phyloP scores from a whole-genome alignment of 2,329 filamentous ascomycete species.

The Podosphaera fusca region DNA sequence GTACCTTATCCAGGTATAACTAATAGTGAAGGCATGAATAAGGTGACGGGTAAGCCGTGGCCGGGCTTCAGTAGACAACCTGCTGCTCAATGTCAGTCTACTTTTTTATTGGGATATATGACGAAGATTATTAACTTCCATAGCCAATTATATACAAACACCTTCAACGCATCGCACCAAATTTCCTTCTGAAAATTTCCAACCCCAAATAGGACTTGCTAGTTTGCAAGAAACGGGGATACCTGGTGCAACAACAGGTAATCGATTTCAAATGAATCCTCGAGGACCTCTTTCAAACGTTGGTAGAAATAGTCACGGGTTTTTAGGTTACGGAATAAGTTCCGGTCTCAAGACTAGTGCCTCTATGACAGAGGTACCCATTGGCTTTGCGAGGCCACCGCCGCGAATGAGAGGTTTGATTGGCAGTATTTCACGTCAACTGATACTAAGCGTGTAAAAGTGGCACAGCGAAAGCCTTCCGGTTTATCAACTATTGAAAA shows the following conservation, averaged over 20 bases:
- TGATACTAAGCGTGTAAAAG: slow-evolving; percentile 3
- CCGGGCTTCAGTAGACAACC: slow-evolving; percentile 9
- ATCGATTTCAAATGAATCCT: slow-evolving; percentile 7
- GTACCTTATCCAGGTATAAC: slow-evolving; percentile 3
- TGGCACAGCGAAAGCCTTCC: slow-evolving; percentile 9
- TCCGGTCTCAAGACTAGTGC: slow-evolving; percentile 17
- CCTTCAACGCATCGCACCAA: slow-evolving; percentile 15
- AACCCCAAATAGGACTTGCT: slow-evolving; percentile 5
- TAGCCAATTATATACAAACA: slow-evolving; percentile 11
- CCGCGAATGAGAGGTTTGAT: slow-evolving; percentile 11
- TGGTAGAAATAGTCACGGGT: slow-evolving; percentile 8
- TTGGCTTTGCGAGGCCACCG: slow-evolving; percentile 5
- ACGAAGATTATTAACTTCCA: background rate
- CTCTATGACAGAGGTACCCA: slow-evolving; percentile 4
- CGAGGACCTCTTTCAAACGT: slow-evolving; percentile 8
- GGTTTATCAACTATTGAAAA: background rate
- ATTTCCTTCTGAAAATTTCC: slow-evolving; percentile 5
- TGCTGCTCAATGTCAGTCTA: slow-evolving; percentile 6
- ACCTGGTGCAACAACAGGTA: slow-evolving; percentile 1
- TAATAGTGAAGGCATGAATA: slow-evolving; percentile 1
- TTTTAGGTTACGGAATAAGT: slow-evolving; percentile 16
- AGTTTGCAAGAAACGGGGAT: slow-evolving; percentile 5
- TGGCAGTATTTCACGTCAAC: background rate
- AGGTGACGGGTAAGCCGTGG: slow-evolving; percentile 6
- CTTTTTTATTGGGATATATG: background rate